Base-by-base conservation (phyloP, 192 early-diverging fungal genomes). In the Radiomyces spectabilis region DNA sequence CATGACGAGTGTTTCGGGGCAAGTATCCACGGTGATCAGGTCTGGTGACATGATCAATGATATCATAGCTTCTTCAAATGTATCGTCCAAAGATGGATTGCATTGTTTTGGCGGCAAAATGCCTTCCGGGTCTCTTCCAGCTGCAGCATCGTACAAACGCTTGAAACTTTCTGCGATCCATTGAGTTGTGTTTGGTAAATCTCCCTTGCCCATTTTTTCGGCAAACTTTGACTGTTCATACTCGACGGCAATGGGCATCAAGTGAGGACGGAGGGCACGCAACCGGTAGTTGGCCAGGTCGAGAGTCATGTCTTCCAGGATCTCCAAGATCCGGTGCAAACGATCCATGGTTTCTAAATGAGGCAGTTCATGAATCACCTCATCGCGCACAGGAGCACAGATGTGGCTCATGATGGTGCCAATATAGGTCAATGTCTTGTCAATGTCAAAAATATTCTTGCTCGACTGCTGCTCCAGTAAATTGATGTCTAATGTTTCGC, bases 301-400 rank as follows among this genome's bases (percentile, higher is more conserved):
- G 40, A 90, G 60, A 40, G 79, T 75, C 92, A 94, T 94, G 13
- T 72, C 63, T 21, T 94, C 87, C 30, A 92, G 55, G 0, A 86
- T 38, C 21, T 74, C 77, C 16, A 91, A 57, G 18, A 83, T 73
- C 0, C 40, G 44, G 18, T 55, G 55, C n/a, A 80, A 63, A 6
- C 57, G 53, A 27, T 78, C 71, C 61, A 18, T 76, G 72, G 15
- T 53, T n/a, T n/a, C n/a, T n/a, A n/a, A n/a, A n/a, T n/a, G n/a
- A n/a, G n/a, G n/a, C n/a, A n/a, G n/a, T n/a, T 16, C 43, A 27
- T 66, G 56, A 19, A 91, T 74, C 7, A 59, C 60, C 7, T 69
- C 51, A 58, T 93, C 91, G 0, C 91, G 81, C 5, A 86, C 67
- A 13, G 91, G 91, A 0, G 91, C 91, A 46, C 87, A n/a, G n/a